A percentile compares a stretch with the other conserved stretches of the same genome.
phyloP scores from a whole-genome alignment of 2,329 filamentous ascomycete genomes.

The Cryphonectria parasitica region DNA sequence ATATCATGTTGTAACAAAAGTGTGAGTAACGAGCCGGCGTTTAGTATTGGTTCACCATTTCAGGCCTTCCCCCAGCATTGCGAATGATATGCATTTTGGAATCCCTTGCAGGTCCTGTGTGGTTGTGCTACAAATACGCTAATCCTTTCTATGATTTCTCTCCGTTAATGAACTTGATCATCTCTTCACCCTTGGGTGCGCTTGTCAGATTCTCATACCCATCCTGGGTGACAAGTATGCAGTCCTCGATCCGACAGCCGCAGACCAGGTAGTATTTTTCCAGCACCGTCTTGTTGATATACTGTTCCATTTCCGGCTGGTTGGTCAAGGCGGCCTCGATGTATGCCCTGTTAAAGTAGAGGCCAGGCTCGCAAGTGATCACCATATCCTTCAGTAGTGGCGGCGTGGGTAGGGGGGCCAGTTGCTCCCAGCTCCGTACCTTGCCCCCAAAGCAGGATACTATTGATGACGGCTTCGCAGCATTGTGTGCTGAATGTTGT shows the following conservation, averaged over 20 bases:
- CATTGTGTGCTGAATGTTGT: conserved; percentile 2
- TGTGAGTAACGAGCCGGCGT: conserved; percentile 18
- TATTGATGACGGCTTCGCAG: neutral
- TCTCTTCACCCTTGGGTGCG: conserved; percentile 75
- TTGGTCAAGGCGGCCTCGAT: conserved; percentile 71
- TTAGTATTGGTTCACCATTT: conserved; percentile 26
- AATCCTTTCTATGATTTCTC: conserved; percentile 14
- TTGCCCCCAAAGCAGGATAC: conserved; percentile 18
- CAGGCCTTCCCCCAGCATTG: conserved; percentile 27
- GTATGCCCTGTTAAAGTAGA: conserved; percentile 61
- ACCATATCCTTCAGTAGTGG: conserved; percentile 65
- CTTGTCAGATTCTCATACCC: conserved; percentile 84
- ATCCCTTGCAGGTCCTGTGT: neutral
- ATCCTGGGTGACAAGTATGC: conserved; percentile 76
- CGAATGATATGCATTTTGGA: conserved; percentile 14
- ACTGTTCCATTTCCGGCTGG: conserved; percentile 60
- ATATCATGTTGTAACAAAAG: conserved; percentile 16
- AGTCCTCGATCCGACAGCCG: conserved; percentile 91
- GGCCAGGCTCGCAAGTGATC: conserved; percentile 79
- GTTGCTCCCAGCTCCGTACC: conserved; percentile 33
- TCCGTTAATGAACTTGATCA: conserved; percentile 64
- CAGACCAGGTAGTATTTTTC: conserved; percentile 77
- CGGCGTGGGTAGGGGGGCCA: conserved; percentile 37
- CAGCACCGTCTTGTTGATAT: conserved; percentile 67
- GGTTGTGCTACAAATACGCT: neutral